phyloP scores from a whole-genome alignment of 2,329 filamentous ascomycete genomes.

The Xylariaceae sp. region DNA sequence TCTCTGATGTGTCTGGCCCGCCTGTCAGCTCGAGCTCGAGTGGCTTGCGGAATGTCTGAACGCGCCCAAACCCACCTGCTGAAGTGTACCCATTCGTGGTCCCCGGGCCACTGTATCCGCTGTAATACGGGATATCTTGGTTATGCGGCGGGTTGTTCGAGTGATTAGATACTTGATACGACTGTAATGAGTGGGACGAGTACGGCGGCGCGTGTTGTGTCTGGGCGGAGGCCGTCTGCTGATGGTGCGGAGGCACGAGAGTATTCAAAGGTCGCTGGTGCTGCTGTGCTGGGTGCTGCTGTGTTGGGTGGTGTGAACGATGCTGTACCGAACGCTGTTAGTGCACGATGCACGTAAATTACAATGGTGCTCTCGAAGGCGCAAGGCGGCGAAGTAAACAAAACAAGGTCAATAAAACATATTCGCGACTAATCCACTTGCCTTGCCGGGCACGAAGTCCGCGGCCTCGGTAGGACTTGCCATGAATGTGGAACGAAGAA shows the following conservation, averaged over 20 bases:
- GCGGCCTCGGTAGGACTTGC: too few relatives aligned
- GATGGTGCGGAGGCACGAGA: slow-evolving; percentile 70
- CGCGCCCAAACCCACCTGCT: slow-evolving; percentile 59
- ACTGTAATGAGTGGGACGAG: slow-evolving; percentile 60
- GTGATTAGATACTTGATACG: slow-evolving; percentile 64
- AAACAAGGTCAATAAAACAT: too few relatives aligned
- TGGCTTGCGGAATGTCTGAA: slow-evolving; percentile 10
- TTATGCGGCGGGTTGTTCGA: slow-evolving; percentile 55
- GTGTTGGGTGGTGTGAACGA: slow-evolving; percentile 70
- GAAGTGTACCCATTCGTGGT: slow-evolving; percentile 79
- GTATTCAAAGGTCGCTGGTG: slow-evolving; percentile 64
- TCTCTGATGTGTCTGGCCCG: slow-evolving; percentile 52
- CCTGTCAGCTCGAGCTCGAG: slow-evolving; percentile 16
- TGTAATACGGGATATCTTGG: slow-evolving; percentile 71
- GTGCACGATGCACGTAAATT: neutral
- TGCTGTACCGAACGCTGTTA: slow-evolving; percentile 56
- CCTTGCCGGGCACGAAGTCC: too few relatives aligned
- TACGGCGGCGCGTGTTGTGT: slow-evolving; percentile 61
- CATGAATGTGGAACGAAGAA: too few relatives aligned
- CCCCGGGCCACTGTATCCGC: slow-evolving; percentile 77
- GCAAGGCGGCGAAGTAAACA: too few relatives aligned
- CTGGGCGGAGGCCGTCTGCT: slow-evolving; percentile 57
- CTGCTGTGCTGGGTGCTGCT: slow-evolving; percentile 61
- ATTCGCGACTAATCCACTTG: too few relatives aligned
- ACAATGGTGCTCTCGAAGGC: neutral